Evolutionary conservation across 768 basidiomycete genomes (phyloP), one percentile per base, ranked within the genome.

Genomic region (Stropharia rugosoannulata): DNA sequence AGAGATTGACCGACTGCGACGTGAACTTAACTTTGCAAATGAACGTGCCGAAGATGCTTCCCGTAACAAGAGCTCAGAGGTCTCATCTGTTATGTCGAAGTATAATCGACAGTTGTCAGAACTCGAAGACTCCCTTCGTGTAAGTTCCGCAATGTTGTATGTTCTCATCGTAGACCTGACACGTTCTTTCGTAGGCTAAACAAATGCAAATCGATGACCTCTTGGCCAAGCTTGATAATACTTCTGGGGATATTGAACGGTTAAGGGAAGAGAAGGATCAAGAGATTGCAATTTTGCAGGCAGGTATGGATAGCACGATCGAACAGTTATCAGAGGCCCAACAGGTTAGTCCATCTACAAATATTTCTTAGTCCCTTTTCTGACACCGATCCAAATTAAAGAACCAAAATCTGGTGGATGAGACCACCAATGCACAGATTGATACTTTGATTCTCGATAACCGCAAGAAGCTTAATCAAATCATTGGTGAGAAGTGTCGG

Each of bases 151-250:
- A 18, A 42, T 52, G 22, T 22, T 22, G 22, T 22, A 6, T 54
- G 25, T 54, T 16, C 38, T 38, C 8, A 57, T 37, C 12, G 36
- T 32, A 25, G 56, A 37, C 54, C 62, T 55, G 35, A 42, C 57
- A 37, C 49, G 43, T 47, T 40, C 8, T 35, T 39, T 35, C 55
- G 12, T 62, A 98, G 96, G 72, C 91, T 29, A 99, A 99, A 70
- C 96, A 98, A 84, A 78, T 90, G 59, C 95, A 96, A 70, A 96
- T 99, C 58, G 97, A 99, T 66, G 95, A 98, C 54, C 77, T 98
- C 15, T 79, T 97, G 25, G 68, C 70, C 59, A 95, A 93, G 72
- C 73, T 98, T 62, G 84, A 97, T 66, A 79, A 81, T 55, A 82
- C 90, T 49, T 72, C 79, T 22, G 81, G 75, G 38, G 94, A 98